Evolutionary conservation across 1,139 yeast genomes (phyloP), one percentile per base, ranked within the genome.

Genomic region (Blastobotrys aristatus): DNA sequence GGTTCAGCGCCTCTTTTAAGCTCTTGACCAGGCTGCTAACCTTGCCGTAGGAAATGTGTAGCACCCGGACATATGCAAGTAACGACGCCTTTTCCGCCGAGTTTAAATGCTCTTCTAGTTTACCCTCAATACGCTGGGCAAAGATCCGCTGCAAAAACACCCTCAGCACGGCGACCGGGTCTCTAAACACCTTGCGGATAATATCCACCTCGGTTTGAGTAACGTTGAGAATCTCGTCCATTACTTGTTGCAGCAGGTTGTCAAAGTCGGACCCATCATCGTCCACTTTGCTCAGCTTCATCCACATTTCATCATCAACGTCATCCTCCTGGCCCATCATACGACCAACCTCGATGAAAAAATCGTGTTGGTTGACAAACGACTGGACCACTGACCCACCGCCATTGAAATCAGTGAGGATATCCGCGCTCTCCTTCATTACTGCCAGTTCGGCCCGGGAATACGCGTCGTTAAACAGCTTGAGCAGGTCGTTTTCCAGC

Each of bases 321-420:
- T 66, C 59, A 17, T 62, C 63, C 8, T 68, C 62, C 4, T 61
- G 61, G 22, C 33, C 42, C 43, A 61, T 63, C 34, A 71, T 60
- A 39, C 71, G 72, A 35, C 76, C 77, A 46, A 73, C 74, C 48
- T 78, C 76, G 47, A 77, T 68, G 61, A 86, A 82, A 52, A 84
- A 78, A 50, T 82, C 86, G 62, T 85, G 89, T 61, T 85, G 89
- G 60, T 81, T 82, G 38, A 89, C 88, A 67, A 87, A 90, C 46
- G 85, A 79, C 61, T 84, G 89, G 13, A 88, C 84, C 11, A 89
- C 94, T 51, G 83, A 82, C 3, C 80, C 74, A 8, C 97, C 97
- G 13, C 90, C 94, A 60, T 92, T 90, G 67, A 82, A 90, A 51
- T 82, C 87, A 47, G 82, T 76, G 46, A 90, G 70, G n/a, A 89